Percentiles rank a stretch among this genome's conserved stretches.
phyloP scores from a whole-genome alignment of 176 grass and related monocot genomes.

The Typha latifolia region DNA sequence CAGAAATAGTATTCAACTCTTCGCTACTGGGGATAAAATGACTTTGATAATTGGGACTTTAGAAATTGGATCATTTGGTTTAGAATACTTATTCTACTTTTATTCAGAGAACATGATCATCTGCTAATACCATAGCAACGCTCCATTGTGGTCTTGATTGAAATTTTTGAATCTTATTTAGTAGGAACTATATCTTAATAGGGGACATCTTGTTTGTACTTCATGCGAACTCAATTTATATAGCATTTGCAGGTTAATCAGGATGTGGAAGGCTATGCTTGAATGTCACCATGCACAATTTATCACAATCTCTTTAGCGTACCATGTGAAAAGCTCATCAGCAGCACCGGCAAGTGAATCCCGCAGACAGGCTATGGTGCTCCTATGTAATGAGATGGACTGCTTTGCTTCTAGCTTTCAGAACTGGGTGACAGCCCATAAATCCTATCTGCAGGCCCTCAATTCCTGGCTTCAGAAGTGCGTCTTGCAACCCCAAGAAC shows the following conservation, averaged over 20 bases:
- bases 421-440: constrained; percentile 50
- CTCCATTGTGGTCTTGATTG: not conserved
- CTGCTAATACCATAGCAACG: not conserved
- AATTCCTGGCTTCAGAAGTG: constrained; percentile 86
- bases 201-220: not conserved
- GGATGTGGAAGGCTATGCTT: constrained; percentile 95
- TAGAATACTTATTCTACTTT: no score
- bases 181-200: not conserved
- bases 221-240: constrained; percentile 6
- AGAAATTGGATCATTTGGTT: no score
- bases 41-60: no score
- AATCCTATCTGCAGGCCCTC: constrained; percentile 45
- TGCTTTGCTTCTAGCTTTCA: constrained; percentile 53
- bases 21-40: no score
- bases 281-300: constrained; percentile 95
- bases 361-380: constrained; percentile 33
- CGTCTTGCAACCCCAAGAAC: constrained; percentile 58
- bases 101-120: no score
- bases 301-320: constrained; percentile 91
- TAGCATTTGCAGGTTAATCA: constrained; percentile 50
- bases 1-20: no score
- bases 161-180: constrained; percentile 7
- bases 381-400: constrained; percentile 57
- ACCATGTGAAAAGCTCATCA: constrained; percentile 52
- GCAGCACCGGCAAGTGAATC: constrained; percentile 26